Base-by-base conservation (phyloP, 2,329 filamentous ascomycete genomes). In the Aspergillus fischeri region DNA sequence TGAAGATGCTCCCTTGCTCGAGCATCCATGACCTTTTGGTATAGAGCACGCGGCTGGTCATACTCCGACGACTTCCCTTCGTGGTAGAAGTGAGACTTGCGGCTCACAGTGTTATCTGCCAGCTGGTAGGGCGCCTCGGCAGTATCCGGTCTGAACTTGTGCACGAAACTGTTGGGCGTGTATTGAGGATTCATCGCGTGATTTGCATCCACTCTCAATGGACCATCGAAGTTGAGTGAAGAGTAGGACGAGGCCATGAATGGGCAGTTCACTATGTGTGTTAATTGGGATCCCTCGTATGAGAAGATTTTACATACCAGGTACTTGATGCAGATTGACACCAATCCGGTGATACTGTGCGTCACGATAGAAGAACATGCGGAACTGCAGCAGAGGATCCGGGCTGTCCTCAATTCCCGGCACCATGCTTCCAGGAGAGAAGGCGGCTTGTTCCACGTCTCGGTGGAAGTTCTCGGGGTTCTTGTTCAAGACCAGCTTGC, bases 11-110 rank as follows among this genome's bases (percentile, higher is more conserved):
- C 65, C 32, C 76, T 72, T 60, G 74, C 69, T 54, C 75, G 60
- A 10, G 76, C 71, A 52, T 64, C 74, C 80, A 84, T 82, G 55
- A 81, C 80, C 10, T 73, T 67, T 21, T 60, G 65, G 73, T 80
- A 83, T 10, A 83, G 75, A 58, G 78, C 77, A 3, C 72, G 74
- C 3, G 80, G 75, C 64, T 84, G 81, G 25, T 78, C 76, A 64
- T 83, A 83, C 51, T 83, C 81, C 59, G 69, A 79, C 62, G 73
- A 73, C 67, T 80, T 80, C 21, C 79, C 81, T 64, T 83, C 80
- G 62, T 83, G 80, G 73, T 76, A 82, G 69, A 78, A 82, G 63
- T 83, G 80, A 60, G 77, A 79, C 71, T 83, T 81, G 51, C 80
- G 76, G 58, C 75, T 77, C 45, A 81, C 73, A 41, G 82, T 69